Base-by-base conservation (phyloP, 2,329 filamentous ascomycete species). In the Cyphellophora europaea region DNA sequence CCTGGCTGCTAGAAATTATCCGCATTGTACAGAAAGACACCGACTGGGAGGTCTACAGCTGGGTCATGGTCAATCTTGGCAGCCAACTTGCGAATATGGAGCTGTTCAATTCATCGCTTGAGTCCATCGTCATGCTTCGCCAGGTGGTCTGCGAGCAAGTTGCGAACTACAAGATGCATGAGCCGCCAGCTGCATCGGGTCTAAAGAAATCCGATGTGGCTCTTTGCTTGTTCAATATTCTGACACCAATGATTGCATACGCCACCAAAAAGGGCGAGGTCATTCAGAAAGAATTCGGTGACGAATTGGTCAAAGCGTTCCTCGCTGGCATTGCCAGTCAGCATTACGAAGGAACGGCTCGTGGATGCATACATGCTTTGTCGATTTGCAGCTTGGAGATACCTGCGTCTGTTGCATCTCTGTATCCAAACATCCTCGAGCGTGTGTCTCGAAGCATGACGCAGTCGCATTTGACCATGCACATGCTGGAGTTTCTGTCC, bases 401-500 rank as follows among this genome's bases (percentile, higher is more conserved):
- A 16, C 88, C 91, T 3, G 71, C 82, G 12, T 89, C 89, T 10
- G 83, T 88, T 33, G 85, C 82, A 53, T 93, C 89, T 54, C 81
- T 79, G 13, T 69, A 96, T 41, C 82, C 89, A 30, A 82, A 78
- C 30, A 85, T 96, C 47, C 69, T 98, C 36, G 82, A 88, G 51
- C 89, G 86, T 54, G 93, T 98, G 84, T 82, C 88, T 1, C 85
- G 88, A 49, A 93, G 95, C 51, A 93, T 98, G 51, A 96, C 91
- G 1, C 88, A 94, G 51, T 79, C 86, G 5, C 77, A 88, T 37
- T 82, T 95, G 21, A 87, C 89, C 6, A 82, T 95, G 42, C 91
- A 98, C 53, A 93, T 98, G 41, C 68, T 98, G 32, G 91, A 98
- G 53, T 96, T 98, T 52, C 66, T 98, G n/a, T 83, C 85, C 6